phyloP scores from a whole-genome alignment of 1,284 basidiomycete species.

The Austroboletus novae-zelandiae region DNA sequence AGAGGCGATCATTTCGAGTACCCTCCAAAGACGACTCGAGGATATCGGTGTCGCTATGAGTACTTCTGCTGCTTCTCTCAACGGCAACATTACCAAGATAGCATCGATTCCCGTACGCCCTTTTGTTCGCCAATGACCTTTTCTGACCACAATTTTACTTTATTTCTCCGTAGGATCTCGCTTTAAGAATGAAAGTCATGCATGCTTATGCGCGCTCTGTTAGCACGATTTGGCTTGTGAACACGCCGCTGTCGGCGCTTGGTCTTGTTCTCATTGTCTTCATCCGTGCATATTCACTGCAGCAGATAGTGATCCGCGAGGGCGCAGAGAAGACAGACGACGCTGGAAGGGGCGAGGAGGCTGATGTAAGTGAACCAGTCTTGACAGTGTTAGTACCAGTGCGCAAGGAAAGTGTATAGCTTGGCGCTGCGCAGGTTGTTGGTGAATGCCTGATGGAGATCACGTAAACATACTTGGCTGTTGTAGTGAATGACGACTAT shows the following conservation, averaged over 20 bases:
- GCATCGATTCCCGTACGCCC: conserved; percentile 50
- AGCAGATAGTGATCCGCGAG: conserved; percentile 49
- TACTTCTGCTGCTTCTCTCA: conserved; percentile 54
- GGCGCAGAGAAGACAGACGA: conserved; percentile 25
- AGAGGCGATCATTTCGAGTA: conserved; percentile 30
- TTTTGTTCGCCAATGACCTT: conserved; percentile 5
- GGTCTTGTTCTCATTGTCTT: conserved; percentile 58
- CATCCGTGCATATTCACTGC: conserved; percentile 59
- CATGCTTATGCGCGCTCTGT: conserved; percentile 72
- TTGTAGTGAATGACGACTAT: too few species aligned
- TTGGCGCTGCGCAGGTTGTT: too few species aligned
- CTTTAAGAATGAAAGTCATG: conserved; percentile 49
- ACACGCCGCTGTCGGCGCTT: conserved; percentile 56
- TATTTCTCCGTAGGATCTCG: conserved; percentile 41
- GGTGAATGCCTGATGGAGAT: too few species aligned
- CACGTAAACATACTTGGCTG: too few species aligned
- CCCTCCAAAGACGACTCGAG: conserved; percentile 46
- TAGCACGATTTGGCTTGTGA: conserved; percentile 70
- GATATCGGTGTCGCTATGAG: conserved; percentile 41
- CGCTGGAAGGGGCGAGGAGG: conserved; percentile 10
- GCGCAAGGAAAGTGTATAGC: too few species aligned
- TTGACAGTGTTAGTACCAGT: too few species aligned
- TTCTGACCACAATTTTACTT: conserved; percentile 1
- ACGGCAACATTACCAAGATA: conserved; percentile 52
- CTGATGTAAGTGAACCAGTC: too few species aligned